Base-by-base conservation (phyloP, 371 early-diverging fungal genomes). In the Mortierella sp. region DNA sequence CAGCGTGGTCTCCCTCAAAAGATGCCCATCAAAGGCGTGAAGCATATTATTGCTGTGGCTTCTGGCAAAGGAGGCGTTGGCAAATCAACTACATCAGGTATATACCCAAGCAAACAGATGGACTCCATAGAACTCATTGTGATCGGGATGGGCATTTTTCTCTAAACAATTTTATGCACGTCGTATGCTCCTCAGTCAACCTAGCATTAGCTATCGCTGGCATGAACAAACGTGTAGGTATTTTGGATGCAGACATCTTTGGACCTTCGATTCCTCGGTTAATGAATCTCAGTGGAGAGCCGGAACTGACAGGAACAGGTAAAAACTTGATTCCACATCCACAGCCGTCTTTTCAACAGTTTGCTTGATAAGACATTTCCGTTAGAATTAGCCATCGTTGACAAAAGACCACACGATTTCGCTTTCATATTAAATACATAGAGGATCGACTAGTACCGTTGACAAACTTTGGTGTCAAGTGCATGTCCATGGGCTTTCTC, bases 11-110 rank as follows among this genome's bases (percentile, higher is more conserved):
- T 93, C 15, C 93, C 93, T 17, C 82, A 83, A 42, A 89, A 88
- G 70, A 76, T 81, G 70, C 80, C 85, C 6, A 90, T 94, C 67
- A 80, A 79, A 21, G 88, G 88, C 27, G 91, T 92, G 11, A 89
- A 88, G 65, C 81, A 88, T 21, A 85, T 92, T 8, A 83, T 95
- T 43, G 92, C 91, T n/a, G 92, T 95, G 0, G 90, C 93, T 17
- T 94, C 94, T 8, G 95, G 94, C 14, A 95, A 95, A 69, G 95
- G 95, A 9, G 95, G 95, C 28, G 95, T 95, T 7, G 96, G 96
- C 17, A 96, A 96, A 70, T 93, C 93, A 0, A 95, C 95, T 0
- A 90, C 92, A 19, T 85, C 94, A 56, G 94, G 94, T 92, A 84
- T 51, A 44, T 19, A 34, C 12, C 11, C 0, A 8, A 15, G 24